Evolutionary conservation across 768 basidiomycete genomes (phyloP).

Genomic region (Filobasidium floriforme): DNA sequence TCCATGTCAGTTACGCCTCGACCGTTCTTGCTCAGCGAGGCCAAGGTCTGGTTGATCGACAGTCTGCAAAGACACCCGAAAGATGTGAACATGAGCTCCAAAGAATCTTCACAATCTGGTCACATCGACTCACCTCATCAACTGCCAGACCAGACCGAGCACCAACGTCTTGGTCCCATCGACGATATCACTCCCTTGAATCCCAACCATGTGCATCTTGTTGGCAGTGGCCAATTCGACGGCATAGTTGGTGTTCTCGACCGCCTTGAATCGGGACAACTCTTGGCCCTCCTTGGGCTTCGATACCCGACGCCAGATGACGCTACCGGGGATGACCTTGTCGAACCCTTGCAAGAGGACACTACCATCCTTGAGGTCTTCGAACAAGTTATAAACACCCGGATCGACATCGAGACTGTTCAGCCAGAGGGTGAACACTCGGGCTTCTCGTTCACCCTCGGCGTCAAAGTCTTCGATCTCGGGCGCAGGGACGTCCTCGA

Average conservation of each 20-base stretch:
- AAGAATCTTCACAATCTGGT: background rate
- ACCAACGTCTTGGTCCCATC: constrained; percentile 89
- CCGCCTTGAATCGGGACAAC: constrained; percentile 89
- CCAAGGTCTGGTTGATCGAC: constrained; percentile 85
- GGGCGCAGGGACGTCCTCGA: constrained; percentile 88
- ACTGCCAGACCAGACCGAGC: constrained; percentile 93
- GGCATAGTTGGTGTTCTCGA: constrained; percentile 95
- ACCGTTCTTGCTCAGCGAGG: constrained; percentile 59
- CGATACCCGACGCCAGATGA: constrained; percentile 91
- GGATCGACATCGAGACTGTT: constrained; percentile 97
- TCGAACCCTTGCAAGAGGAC: constrained; percentile 93
- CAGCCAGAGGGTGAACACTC: constrained; percentile 96
- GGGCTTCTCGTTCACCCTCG: constrained; percentile 94
- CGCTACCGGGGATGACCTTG: constrained; percentile 83
- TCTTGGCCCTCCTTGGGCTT: constrained; percentile 78
- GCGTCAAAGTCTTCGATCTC: constrained; percentile 97
- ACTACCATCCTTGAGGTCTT: constrained; percentile 83
- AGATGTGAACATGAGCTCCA: background rate
- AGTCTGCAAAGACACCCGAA: constrained; percentile 42
- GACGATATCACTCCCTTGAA: constrained; percentile 95
- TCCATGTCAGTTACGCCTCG: constrained; percentile 82
- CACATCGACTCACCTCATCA: constrained; percentile 64
- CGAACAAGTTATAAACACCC: constrained; percentile 89
- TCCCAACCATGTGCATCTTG: constrained; percentile 90
- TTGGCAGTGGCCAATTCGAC: constrained; percentile 89